These are phyloP conservation scores for Desmodesmus armatus DNA, from an alignment of 139 green algal genomes.

Conservation along the genomic window DNA sequence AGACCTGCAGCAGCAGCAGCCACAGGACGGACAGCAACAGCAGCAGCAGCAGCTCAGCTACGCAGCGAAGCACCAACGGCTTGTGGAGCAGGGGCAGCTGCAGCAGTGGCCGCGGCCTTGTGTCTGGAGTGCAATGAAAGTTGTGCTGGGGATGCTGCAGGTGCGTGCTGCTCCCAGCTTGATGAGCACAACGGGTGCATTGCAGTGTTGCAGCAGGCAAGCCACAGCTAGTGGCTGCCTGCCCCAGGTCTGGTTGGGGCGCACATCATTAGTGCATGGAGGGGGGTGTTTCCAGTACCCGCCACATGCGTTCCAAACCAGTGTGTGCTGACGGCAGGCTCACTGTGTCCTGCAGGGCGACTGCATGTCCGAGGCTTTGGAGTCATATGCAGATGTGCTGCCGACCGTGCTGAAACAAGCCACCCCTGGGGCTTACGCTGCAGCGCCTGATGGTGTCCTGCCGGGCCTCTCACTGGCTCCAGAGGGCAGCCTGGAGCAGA, in stretches of 20 bases:
- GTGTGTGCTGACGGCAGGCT: too few species aligned
- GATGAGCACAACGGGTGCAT: neutral
- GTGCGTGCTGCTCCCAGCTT: too few species aligned
- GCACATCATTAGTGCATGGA: too few species aligned
- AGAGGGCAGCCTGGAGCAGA: constrained; percentile 27
- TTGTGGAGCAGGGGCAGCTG: neutral
- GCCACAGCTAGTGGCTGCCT: neutral
- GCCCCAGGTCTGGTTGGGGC: neutral
- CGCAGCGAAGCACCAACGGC: neutral
- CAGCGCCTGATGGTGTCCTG: neutral
- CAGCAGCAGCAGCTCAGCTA: neutral
- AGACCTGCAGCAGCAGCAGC: constrained; percentile 2
- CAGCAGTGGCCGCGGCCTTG: neutral
- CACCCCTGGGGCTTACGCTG: neutral
- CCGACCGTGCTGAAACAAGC: neutral
- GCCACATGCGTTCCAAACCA: too few species aligned
- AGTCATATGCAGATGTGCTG: neutral
- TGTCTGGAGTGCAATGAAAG: constrained; percentile 22
- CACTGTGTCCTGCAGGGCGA: constrained; percentile 9
- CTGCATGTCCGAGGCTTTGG: neutral
- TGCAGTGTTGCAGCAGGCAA: neutral
- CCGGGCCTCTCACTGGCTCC: neutral
- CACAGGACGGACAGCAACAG: neutral
- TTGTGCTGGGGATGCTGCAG: constrained; percentile 38
- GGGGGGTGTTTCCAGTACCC: too few species aligned